Base-by-base conservation (phyloP, 169 alveolate genomes). In the Eimeria praecox region DNA sequence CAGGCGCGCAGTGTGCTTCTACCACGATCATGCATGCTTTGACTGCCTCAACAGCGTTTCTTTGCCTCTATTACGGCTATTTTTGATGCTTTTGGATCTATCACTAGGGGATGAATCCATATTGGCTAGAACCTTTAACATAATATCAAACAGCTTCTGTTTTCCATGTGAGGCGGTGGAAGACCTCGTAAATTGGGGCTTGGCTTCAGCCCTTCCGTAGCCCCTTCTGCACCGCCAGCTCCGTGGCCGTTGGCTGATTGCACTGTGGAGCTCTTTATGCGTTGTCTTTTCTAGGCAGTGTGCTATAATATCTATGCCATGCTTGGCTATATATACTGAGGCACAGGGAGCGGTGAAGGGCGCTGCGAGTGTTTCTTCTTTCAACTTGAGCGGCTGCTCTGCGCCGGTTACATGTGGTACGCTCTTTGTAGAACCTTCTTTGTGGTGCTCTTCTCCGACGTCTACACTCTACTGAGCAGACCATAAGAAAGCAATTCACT, bases 171-270 rank as follows among this genome's bases (percentile, higher is more conserved):
- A 42, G 59, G 88, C 88, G 33, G 59, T 78, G 64, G 88, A 78
- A 78, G 88, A 18, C 66, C 18, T 52, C 33, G 54, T 30, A 83
- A 52, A 16, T 83, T 83, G 91, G 91, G 91, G 91, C 91, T 83
- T 80, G 91, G 91, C 91, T 52, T 54, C 91, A 52, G 91, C 91
- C 91, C 91, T 54, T 49, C 49, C 91, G 30, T 52, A 35, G 91
- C 91, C 88, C 88, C 69, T 78, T 44, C 64, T 78, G 88, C 88
- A 78, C 88, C 88, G 88, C 46, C 64, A 44, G 64, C 66, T 16
- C 49, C 89, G 46, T n/a, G 35, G n/a, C n/a, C 44, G 30, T 44
- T n/a, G 52, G 35, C 56, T 54, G 71, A 35, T 54, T 16, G 77
- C 54, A n/a, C 20, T 54, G 77, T 3, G 14, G 9, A 30, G 27